Evolutionary conservation across 1,284 basidiomycete species (phyloP).

Genomic region (Grifola frondosa): DNA sequence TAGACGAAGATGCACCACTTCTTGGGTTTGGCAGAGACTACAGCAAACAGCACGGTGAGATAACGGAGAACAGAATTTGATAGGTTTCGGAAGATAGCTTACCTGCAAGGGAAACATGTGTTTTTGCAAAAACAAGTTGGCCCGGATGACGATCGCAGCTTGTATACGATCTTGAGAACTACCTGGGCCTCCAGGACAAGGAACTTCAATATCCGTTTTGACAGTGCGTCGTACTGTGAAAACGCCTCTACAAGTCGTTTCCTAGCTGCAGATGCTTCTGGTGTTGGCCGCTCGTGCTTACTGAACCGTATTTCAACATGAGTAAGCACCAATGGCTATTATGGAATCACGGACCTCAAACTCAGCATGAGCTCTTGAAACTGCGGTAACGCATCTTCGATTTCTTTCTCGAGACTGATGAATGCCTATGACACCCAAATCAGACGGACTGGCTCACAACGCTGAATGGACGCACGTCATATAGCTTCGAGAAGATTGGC

Average conservation of each 20-base stretch:
- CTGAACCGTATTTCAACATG: slow-evolving; percentile 34
- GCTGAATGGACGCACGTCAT: slow-evolving; percentile 50
- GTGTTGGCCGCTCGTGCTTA: slow-evolving; percentile 59
- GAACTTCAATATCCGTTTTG: slow-evolving; percentile 82
- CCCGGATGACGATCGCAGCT: slow-evolving; percentile 74
- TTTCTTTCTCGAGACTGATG: slow-evolving; percentile 74
- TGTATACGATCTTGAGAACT: slow-evolving; percentile 85
- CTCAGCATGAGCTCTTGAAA: slow-evolving; percentile 68
- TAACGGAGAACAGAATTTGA: neutral
- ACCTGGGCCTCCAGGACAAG: slow-evolving; percentile 55
- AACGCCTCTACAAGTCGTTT: slow-evolving; percentile 84
- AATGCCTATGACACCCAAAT: slow-evolving; percentile 50
- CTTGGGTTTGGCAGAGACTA: slow-evolving; percentile 63
- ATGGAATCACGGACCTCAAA: slow-evolving; percentile 43
- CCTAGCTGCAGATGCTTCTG: slow-evolving; percentile 69
- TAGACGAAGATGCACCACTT: slow-evolving; percentile 26
- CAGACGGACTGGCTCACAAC: neutral
- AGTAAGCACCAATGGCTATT: slow-evolving; percentile 1
- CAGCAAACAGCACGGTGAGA: slow-evolving; percentile 6
- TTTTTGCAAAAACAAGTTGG: slow-evolving; percentile 83
- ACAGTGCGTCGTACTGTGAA: slow-evolving; percentile 83
- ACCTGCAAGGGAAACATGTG: slow-evolving; percentile 86
- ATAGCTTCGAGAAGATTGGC: slow-evolving; percentile 68
- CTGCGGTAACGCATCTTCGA: slow-evolving; percentile 64
- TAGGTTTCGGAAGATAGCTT: slow-evolving; percentile 14